phyloP scores from a whole-genome alignment of 73 alveolate species.

The Tetrahymena elliotti region DNA sequence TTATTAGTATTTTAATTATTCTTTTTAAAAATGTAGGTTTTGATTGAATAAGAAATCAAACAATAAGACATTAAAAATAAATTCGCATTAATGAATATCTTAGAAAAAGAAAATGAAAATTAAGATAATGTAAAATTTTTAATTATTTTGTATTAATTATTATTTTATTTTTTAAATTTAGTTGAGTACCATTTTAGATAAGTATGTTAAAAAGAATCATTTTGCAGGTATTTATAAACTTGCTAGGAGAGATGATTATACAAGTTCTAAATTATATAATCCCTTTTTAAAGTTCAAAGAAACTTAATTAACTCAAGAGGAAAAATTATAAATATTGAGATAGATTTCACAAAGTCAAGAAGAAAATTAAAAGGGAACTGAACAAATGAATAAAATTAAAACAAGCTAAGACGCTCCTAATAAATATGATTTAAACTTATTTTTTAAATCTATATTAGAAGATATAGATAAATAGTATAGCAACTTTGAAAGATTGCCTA shows the following conservation, averaged over 20 bases:
- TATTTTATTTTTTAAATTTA: too few relatives aligned
- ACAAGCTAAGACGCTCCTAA: neutral
- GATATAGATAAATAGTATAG: neutral
- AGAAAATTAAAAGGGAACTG: neutral
- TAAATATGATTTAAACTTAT: neutral
- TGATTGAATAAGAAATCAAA: neutral
- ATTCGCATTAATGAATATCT: neutral
- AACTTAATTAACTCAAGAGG: neutral
- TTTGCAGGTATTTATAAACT: neutral
- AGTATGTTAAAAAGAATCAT: neutral
- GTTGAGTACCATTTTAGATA: neutral
- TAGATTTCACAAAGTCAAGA: neutral
- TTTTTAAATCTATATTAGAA: neutral
- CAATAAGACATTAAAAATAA: neutral
- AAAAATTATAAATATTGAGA: too few relatives aligned
- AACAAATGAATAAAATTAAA: neutral
- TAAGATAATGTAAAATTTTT: neutral
- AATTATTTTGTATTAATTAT: too few relatives aligned
- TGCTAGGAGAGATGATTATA: neutral
- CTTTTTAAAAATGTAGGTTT: neutral
- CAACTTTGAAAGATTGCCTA: neutral
- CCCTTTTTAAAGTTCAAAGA: neutral
- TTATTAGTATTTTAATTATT: neutral
- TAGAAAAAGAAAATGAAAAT: neutral
- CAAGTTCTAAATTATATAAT: neutral